Evolutionary conservation across 2,329 filamentous ascomycete species (phyloP).

Genomic region (Aspergillus fumigatus): DNA sequence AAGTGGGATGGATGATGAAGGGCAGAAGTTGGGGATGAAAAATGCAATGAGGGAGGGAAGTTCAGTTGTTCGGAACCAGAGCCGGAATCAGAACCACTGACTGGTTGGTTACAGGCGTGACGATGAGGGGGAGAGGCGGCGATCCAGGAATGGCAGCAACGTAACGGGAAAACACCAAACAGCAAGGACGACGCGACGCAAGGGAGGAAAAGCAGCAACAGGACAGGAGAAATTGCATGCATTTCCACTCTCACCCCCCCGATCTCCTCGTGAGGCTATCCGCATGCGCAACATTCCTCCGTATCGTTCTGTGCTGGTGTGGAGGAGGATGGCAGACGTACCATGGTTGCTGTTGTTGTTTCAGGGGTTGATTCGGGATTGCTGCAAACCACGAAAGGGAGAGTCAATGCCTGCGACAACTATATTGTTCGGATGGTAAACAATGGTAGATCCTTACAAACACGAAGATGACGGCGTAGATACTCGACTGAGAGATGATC

Average conservation of each 20-base stretch:
- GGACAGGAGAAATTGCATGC: background rate
- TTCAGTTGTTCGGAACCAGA: background rate
- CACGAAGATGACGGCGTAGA: background rate
- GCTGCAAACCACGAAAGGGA: background rate
- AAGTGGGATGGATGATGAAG: constrained; percentile 1
- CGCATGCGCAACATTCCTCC: background rate
- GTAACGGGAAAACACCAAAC: constrained; percentile 1
- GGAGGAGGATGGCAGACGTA: background rate
- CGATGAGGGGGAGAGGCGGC: constrained; percentile 1
- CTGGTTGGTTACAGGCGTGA: background rate
- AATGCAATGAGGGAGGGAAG: background rate
- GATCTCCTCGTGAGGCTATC: background rate
- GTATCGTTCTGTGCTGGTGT: background rate
- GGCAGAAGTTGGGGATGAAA: background rate
- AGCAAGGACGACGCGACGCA: constrained; percentile 6
- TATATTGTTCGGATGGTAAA: background rate
- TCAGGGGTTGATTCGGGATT: background rate
- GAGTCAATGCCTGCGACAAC: constrained; percentile 2
- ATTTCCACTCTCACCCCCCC: background rate
- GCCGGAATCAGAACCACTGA: background rate
- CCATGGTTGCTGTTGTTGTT: background rate
- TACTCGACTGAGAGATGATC: background rate
- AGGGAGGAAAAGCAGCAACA: constrained; percentile 6
- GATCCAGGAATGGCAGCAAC: background rate
- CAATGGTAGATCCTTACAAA: background rate